A percentile compares a stretch with the other conserved stretches of the same genome.
These are phyloP conservation scores for Suhomyces bokatorum DNA, from an alignment of 1,139 yeast genomes.

Conservation along the genomic window DNA sequence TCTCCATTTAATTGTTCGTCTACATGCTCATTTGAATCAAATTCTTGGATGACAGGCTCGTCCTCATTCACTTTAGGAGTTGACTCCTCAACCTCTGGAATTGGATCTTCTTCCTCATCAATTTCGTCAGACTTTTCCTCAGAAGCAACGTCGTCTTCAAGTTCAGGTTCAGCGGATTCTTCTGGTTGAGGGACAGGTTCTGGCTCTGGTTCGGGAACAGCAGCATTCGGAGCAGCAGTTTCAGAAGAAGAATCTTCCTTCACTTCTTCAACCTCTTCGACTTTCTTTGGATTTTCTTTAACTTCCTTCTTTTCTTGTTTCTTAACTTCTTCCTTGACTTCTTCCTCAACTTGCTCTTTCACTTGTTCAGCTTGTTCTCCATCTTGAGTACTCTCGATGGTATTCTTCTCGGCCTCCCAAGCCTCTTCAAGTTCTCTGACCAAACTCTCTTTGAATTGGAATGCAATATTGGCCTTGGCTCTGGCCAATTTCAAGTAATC, in stretches of 20 bases:
- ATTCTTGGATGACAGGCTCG: too few species aligned
- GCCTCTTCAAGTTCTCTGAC: constrained; percentile 8
- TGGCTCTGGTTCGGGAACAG: neutral
- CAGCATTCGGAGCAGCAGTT: neutral
- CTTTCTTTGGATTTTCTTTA: too few species aligned
- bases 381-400: neutral
- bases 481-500: constrained; percentile 70
- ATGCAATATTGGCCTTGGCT: constrained; percentile 78
- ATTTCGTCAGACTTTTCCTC: neutral
- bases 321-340: neutral
- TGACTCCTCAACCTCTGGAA: neutral
- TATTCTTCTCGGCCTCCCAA: neutral
- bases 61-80: neutral
- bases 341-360: neutral
- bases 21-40: too few species aligned
- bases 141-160: neutral
- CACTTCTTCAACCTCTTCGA: too few species aligned
- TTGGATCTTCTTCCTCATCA: neutral
- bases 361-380: neutral
- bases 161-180: neutral
- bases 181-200: neutral
- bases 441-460: constrained; percentile 65
- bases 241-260: too few species aligned
- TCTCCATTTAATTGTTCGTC: neutral
- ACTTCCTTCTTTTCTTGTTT: too few species aligned